These are phyloP conservation scores for Lathyrus sativus DNA, from an alignment of 306 rosid genomes.

Conservation along the genomic window DNA sequence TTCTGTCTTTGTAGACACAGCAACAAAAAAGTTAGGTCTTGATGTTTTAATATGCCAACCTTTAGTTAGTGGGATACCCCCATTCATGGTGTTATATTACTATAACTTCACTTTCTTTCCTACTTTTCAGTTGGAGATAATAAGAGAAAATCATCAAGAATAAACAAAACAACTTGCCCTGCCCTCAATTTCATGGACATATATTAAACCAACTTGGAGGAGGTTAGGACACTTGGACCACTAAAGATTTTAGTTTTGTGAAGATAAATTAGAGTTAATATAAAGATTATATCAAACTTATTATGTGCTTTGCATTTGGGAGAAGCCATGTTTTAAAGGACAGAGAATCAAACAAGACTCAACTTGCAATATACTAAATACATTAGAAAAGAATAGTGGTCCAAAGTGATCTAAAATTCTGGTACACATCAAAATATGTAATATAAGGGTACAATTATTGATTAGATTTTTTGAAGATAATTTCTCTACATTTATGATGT, in stretches of 20 bases:
- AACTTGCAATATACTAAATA: slow-evolving; percentile 12
- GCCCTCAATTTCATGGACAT: slow-evolving; percentile 27
- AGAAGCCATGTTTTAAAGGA: slow-evolving; percentile 24
- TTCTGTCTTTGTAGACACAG: slow-evolving; percentile 30
- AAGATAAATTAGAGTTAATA: too few species aligned
- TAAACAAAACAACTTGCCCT: slow-evolving; percentile 8
- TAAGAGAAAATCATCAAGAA: slow-evolving; percentile 13
- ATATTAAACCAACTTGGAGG: slow-evolving; percentile 15
- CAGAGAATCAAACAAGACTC: slow-evolving; percentile 22
- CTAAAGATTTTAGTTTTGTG: background rate
- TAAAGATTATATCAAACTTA: background rate
- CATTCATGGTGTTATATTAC: slow-evolving; percentile 9
- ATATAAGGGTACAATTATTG: background rate
- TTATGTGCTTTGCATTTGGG: slow-evolving; percentile 15
- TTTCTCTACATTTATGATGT: background rate
- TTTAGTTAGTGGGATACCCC: slow-evolving; percentile 40
- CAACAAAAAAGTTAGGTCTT: slow-evolving; percentile 40
- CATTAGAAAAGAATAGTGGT: slow-evolving; percentile 17
- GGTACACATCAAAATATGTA: background rate
- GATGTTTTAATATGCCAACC: slow-evolving; percentile 37
- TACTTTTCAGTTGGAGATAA: slow-evolving; percentile 10
- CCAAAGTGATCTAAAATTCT: slow-evolving; percentile 20
- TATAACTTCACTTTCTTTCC: slow-evolving; percentile 30
- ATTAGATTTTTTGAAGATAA: background rate
- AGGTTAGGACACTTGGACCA: slow-evolving; percentile 26